Base-by-base conservation (phyloP, 441 rosid species). In the Aquilaria agallochum region DNA sequence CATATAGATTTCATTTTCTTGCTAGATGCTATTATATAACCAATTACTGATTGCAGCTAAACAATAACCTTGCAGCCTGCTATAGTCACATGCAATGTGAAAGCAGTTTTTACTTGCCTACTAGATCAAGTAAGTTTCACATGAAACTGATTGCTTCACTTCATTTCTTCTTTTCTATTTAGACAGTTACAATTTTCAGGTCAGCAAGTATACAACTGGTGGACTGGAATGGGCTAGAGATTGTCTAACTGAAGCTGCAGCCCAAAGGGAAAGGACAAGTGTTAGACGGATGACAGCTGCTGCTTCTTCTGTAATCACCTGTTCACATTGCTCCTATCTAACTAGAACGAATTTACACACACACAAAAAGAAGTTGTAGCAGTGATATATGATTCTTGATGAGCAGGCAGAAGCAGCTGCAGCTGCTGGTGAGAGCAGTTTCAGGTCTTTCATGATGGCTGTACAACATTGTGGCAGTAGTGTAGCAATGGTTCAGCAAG, bases 371-470 rank as follows among this genome's bases (percentile, higher is more conserved):
- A 36, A 36, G 42, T 4, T 36, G 42, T 36, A 4, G 42, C 42
- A 54, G 64, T 45, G 36, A 65, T 15, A 52, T 55, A 55, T 76
- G 51, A 60, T 64, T 60, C 48, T 74, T 78, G 61, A 54, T 68
- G 59, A 76, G 77, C 78, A 92, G 98, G 98, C 96, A 67, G 98
- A 92, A 82, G 98, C 98, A 46, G 96, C 96, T 61, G 98, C 98
- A 48, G 96, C 95, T 51, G 98, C 98, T 72, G 96, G 98, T 62
- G 98, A 92, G 82, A 92, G 86, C 85, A 89, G 98, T 80, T 89
- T 92, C 78, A 89, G 85, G 79, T 80, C 96, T 60, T 92, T 92
- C 83, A 92, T 92, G 98, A 91, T 92, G 75, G 87, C 96, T 53
- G 93, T 92, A 53, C 98, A 92, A 63, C 95, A 93, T 63, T 84